Base-by-base conservation (phyloP, 2,329 filamentous ascomycete genomes). In the Dactylellina drechsleri region DNA sequence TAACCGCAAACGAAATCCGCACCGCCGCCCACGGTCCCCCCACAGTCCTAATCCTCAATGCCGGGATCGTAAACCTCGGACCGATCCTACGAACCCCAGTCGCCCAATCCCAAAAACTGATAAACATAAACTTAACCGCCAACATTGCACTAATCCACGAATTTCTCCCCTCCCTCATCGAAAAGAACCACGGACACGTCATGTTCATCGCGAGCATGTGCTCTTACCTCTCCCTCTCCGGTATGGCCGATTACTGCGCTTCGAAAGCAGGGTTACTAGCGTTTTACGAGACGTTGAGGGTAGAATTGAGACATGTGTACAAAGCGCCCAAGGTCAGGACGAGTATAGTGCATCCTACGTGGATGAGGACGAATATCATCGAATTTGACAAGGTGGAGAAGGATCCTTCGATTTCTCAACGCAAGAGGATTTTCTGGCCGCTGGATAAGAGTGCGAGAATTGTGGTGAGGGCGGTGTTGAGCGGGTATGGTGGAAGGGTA, bases 161-260 rank as follows among this genome's bases (percentile, higher is more conserved):
- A 68, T 92, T 92, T 81, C 83, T 93, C 0, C 90, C 90, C 0
- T 66, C 82, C 77, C 90, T 92, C 85, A 81, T 90, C 65, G 80
- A 82, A 5, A 80, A 80, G 15, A 88, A 92, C 82, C 90, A 92
- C 82, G 90, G 91, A 76, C 90, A 90, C 85, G 81, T 92, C 50
- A 88, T 92, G 28, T 92, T 88, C 0, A 85, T 92, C 31, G 87
- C 90, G 12, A 89, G 86, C 4, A 84, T 87, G 65, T 89, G 90
- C 0, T 85, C 86, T 10, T 91, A 87, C 82, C 77, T 87, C 8
- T 83, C 86, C 0, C 85, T 87, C 0, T 87, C 89, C 3, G 85
- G 85, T 77, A 86, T 91, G 84, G 86, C 89, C 49, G 89, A 92
- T 82, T 92, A 92, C 82, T 84, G 85, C 1, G 85, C 87, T 7